Base-by-base conservation (phyloP, 2,329 filamentous ascomycete species). In the Beauveria rudraprayagi region DNA sequence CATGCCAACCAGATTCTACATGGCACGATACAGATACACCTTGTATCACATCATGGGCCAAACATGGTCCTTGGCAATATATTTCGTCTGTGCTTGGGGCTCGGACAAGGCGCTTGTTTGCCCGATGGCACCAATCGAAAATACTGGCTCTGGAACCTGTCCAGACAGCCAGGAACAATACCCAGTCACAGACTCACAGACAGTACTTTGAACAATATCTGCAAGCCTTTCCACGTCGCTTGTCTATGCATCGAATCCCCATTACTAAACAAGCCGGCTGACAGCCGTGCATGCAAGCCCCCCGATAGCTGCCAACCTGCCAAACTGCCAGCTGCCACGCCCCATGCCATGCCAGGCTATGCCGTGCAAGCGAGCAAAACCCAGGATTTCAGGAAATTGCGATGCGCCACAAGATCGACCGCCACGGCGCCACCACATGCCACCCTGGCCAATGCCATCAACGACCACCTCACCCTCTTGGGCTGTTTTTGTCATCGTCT, bases 391-490 rank as follows among this genome's bases (percentile, higher is more conserved):
- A 34, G 52, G 59, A 61, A 61, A 61, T 61, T 61, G 40, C 53
- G 59, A 61, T 61, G 53, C 59, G 59, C 59, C 59, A 51, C 59
- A 61, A 37, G 59, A 61, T 61, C 59, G 59, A 37, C 52, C 43
- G 22, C 51, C 59, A 43, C 34, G 30, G 11, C 41, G 30, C 57
- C 51, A 34, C 59, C 43, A 24, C 9, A 16, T 47, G 30, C 9
- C 16, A 22, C 19, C 43, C 43, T 40, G 59, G 3, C 59, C 58
- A 60, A 55, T 60, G 44, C 28, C 58, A 10, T 60, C 58, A 9
- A 48, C 50, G 9, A 47, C 43, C 52, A 30, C 59, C 16, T 41
- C 58, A 48, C 58, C 51, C 30, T 48, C 43, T 48, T 30, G 22
- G 5, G 7, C 51, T 16, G 47, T 30, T 56, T 47, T 34, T n/a